phyloP scores from a whole-genome alignment of 805 yeast species.

The Nakazawaea pomicola region DNA sequence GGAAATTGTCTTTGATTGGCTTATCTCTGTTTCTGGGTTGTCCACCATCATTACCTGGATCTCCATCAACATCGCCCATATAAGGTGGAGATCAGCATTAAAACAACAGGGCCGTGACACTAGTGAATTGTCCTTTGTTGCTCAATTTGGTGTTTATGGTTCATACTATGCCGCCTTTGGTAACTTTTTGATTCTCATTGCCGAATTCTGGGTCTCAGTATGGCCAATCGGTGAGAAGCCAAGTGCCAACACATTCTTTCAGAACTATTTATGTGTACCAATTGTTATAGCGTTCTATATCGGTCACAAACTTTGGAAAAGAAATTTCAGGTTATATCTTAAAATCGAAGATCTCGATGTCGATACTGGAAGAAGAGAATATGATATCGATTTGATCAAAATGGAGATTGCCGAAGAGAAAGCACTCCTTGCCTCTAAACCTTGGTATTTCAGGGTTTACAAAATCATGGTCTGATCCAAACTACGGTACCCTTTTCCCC shows the following conservation, averaged over 20 bases:
- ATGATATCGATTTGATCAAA: constrained; percentile 46
- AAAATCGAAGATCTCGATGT: constrained; percentile 50
- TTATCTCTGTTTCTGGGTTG: constrained; percentile 52
- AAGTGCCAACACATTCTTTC: constrained; percentile 42
- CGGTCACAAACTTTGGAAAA: constrained; percentile 44
- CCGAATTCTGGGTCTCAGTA: constrained; percentile 59
- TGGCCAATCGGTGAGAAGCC: constrained; percentile 45
- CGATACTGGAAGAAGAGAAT: constrained; percentile 57
- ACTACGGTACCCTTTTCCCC: not conserved
- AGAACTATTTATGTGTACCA: constrained; percentile 45
- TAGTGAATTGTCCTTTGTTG: constrained; percentile 47
- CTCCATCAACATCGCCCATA: constrained; percentile 46
- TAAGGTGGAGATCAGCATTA: constrained; percentile 53
- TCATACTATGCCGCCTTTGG: constrained; percentile 45
- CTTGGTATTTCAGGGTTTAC: constrained; percentile 28
- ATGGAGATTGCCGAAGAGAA: constrained; percentile 51
- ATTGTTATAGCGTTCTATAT: constrained; percentile 40
- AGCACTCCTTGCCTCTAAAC: constrained; percentile 27
- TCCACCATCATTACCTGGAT: constrained; percentile 56
- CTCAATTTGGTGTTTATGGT: constrained; percentile 49
- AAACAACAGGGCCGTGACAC: constrained; percentile 42
- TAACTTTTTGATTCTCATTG: constrained; percentile 44
- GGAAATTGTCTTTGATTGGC: constrained; percentile 53
- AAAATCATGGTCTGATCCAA: constrained; percentile 40
- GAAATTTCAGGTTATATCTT: constrained; percentile 32